Evolutionary conservation across 73 alveolate genomes (phyloP).

Genomic region (Paramecium sonneborni): DNA sequence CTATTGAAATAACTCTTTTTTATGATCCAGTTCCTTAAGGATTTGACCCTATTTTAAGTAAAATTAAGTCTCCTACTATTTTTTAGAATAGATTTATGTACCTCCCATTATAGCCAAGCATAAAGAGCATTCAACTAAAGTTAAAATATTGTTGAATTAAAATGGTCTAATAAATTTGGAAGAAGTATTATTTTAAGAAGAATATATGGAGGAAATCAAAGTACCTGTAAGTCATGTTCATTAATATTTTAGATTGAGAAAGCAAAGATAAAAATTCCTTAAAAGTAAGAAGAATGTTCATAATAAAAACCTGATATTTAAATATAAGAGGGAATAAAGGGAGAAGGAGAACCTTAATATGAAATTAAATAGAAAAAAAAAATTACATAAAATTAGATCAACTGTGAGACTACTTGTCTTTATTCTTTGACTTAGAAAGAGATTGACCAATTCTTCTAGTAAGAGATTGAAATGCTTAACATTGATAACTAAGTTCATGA

Average conservation of each 20-base stretch:
- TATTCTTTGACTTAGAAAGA: slow-evolving; percentile 62
- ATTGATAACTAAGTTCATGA: slow-evolving; percentile 70
- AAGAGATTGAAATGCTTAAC: slow-evolving; percentile 63
- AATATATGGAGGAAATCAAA: slow-evolving; percentile 62
- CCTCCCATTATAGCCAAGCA: slow-evolving; percentile 73
- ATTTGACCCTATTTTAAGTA: slow-evolving; percentile 51
- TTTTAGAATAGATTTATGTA: slow-evolving; percentile 59
- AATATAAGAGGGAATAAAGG: slow-evolving; percentile 40
- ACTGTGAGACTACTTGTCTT: slow-evolving; percentile 17
- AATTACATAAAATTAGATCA: slow-evolving; percentile 56
- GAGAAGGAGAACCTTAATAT: slow-evolving; percentile 40
- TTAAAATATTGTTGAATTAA: slow-evolving; percentile 70
- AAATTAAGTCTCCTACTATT: neutral
- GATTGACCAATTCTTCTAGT: slow-evolving; percentile 24
- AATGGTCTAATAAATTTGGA: slow-evolving; percentile 74
- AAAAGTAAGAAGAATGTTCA: neutral
- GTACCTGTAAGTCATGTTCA: neutral
- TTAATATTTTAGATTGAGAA: slow-evolving; percentile 29
- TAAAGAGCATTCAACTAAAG: slow-evolving; percentile 63
- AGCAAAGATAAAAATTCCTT: slow-evolving; percentile 46
- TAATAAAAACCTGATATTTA: slow-evolving; percentile 64
- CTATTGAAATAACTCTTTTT: slow-evolving; percentile 71
- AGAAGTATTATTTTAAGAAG: slow-evolving; percentile 74
- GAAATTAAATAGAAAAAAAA: slow-evolving; percentile 73
- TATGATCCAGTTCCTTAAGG: slow-evolving; percentile 70